These are phyloP conservation scores for Alternaria ethzedia DNA, from an alignment of 2,329 filamentous ascomycete genomes.

Conservation along the genomic window DNA sequence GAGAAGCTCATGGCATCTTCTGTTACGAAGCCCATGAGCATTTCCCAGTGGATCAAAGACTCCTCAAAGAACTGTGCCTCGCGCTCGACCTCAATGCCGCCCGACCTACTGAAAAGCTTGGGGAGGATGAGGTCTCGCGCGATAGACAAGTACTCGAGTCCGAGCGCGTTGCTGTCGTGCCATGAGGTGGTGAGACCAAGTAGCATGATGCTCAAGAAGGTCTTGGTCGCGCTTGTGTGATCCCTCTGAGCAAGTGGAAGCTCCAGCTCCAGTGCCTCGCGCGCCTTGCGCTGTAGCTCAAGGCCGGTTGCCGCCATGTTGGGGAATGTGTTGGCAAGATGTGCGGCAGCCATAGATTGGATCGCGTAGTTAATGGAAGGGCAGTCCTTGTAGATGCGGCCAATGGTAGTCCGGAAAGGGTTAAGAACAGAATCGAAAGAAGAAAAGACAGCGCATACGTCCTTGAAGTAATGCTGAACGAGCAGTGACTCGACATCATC, in stretches of 20 bases:
- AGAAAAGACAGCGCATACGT: slow-evolving; percentile 67
- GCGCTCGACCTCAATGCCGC: slow-evolving; percentile 40
- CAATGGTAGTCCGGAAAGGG: slow-evolving; percentile 65
- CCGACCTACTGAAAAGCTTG: slow-evolving; percentile 49
- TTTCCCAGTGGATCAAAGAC: slow-evolving; percentile 65
- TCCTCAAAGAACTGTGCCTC: slow-evolving; percentile 61
- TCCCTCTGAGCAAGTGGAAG: slow-evolving; percentile 52
- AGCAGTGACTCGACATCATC: slow-evolving; percentile 61
- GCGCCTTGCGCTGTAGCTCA: slow-evolving; percentile 60
- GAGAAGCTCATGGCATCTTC: slow-evolving; percentile 49
- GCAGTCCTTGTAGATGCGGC: slow-evolving; percentile 64
- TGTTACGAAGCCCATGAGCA: slow-evolving; percentile 63
- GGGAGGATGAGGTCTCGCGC: slow-evolving; percentile 53
- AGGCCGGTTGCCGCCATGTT: slow-evolving; percentile 58
- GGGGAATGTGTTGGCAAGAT: slow-evolving; percentile 64
- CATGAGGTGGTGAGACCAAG: slow-evolving; percentile 66
- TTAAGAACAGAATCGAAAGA: slow-evolving; percentile 69
- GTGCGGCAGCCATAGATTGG: slow-evolving; percentile 69
- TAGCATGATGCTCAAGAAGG: slow-evolving; percentile 64
- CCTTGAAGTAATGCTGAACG: slow-evolving; percentile 69
- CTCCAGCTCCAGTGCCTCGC: slow-evolving; percentile 59
- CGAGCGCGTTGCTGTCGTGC: slow-evolving; percentile 64
- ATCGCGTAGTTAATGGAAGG: slow-evolving; percentile 66
- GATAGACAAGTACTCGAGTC: slow-evolving; percentile 59
- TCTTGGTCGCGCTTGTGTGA: slow-evolving; percentile 55